Base-by-base conservation (phyloP, 306 rosid genomes). In the Medicago arabica region DNA sequence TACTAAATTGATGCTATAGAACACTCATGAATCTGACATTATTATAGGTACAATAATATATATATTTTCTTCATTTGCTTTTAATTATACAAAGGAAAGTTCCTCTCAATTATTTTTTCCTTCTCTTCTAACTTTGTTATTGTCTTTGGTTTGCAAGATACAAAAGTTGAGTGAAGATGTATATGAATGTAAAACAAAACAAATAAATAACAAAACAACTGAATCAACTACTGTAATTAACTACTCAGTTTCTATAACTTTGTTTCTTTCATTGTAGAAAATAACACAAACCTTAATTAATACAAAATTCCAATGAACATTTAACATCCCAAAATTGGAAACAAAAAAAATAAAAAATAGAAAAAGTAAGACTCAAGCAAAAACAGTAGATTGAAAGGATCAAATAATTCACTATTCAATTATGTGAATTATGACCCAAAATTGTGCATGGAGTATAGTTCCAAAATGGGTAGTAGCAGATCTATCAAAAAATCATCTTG, bases 381-480 rank as follows among this genome's bases (percentile, higher is more conserved):
- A 71, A 74, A 58, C 46, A 46, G 66, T 3, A 19, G 23, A 76
- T 44, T 51, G 68, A 62, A 60, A 15, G 69, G 11, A 69, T 50
- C 18, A 44, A 73, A 66, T 5, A 9, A 19, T 64, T 67, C 11
- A 76, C 3, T 7, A 39, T 58, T 61, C 11, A 80, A 66, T 62
- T 41, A 31, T 21, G 23, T 46, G 14, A 11, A 63, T 18, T 51
- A 21, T 50, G 51, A 51, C 23, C 2, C 41, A 70, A 17, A n/a
- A 70, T 76, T 44, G 19, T 50, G 38, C 40, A 46, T 23, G 61
- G 36, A 57, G 0, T 39, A 39, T 25, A 25, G 19, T 60, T 39
- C 53, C 54, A 81, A 76, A 80, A 50, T 51, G 77, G 74, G 75
- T 34, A 47, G 31, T 11, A 23, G n/a, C 68, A 83, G 79, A 75